Conservation (phyloP, 495 filamentous ascomycete species). For the Astrothelium subdiscretum region DNA sequence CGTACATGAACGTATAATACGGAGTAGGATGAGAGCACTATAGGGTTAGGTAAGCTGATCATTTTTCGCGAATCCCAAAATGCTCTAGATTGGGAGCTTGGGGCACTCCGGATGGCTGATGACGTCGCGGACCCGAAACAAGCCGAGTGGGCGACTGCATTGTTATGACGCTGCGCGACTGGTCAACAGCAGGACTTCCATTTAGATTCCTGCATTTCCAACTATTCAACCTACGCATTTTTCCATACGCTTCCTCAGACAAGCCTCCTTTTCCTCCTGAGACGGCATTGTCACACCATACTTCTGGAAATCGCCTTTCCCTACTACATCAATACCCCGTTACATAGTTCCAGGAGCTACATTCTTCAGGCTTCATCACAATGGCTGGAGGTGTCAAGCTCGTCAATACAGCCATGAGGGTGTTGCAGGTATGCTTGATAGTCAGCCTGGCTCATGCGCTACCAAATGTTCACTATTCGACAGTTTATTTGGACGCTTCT, state of each 20-base stretch:
- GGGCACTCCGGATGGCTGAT: not conserved
- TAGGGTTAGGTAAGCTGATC: too few species aligned
- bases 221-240: not conserved
- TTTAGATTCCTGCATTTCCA: too few species aligned
- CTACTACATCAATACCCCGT: not conserved
- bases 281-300: not conserved
- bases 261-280: not conserved
- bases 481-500: constrained; percentile 59
- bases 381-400: not conserved
- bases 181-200: not conserved
- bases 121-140: not conserved
- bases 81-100: not conserved
- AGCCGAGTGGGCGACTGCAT: not conserved
- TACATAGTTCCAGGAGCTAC: not conserved
- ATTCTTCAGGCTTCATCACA: not conserved
- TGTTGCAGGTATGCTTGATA: constrained; percentile 5
- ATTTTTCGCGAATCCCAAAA: not conserved
- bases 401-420: constrained; percentile 10
- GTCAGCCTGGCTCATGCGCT: constrained; percentile 6
- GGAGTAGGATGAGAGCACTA: too few species aligned
- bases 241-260: not conserved
- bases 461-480: not conserved
- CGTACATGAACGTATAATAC: too few species aligned
- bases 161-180: not conserved
- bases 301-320: not conserved